Percentiles rank a stretch among this genome's conserved stretches.
Conservation (phyloP, 148 eudicot species). For the Camellia lanceoleosa region DNA sequence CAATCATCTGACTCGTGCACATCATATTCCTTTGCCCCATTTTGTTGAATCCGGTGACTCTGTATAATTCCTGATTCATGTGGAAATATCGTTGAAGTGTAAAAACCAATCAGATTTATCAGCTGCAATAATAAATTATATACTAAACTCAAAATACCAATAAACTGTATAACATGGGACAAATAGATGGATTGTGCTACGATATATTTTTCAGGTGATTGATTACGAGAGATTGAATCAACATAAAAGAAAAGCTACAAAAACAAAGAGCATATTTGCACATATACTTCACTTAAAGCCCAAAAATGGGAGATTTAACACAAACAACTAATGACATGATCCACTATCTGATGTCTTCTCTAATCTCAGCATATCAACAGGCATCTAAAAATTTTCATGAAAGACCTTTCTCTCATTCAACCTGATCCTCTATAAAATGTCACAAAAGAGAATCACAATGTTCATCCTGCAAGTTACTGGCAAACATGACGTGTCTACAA, state of each 20-base stretch:
- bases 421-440: neutral
- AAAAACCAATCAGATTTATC: neutral
- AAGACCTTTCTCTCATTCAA: neutral
- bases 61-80: constrained; percentile 20
- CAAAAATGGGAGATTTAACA: neutral
- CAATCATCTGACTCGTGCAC: constrained; percentile 48
- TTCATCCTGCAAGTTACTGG: too few relatives aligned
- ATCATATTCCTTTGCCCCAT: constrained; percentile 74
- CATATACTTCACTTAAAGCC: neutral
- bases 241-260: neutral
- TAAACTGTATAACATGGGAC: neutral
- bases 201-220: neutral
- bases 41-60: constrained; percentile 11
- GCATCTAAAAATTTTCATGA: neutral
- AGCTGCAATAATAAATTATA: neutral
- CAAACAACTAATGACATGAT: neutral
- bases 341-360: neutral
- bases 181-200: neutral
- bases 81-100: neutral
- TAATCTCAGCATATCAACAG: neutral
- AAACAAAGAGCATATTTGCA: neutral
- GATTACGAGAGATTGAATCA: neutral
- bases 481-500: too few relatives aligned
- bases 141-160: neutral
- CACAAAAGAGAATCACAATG: neutral